Conservation (phyloP, 345 rosid species). For the Populus davidiana region DNA sequence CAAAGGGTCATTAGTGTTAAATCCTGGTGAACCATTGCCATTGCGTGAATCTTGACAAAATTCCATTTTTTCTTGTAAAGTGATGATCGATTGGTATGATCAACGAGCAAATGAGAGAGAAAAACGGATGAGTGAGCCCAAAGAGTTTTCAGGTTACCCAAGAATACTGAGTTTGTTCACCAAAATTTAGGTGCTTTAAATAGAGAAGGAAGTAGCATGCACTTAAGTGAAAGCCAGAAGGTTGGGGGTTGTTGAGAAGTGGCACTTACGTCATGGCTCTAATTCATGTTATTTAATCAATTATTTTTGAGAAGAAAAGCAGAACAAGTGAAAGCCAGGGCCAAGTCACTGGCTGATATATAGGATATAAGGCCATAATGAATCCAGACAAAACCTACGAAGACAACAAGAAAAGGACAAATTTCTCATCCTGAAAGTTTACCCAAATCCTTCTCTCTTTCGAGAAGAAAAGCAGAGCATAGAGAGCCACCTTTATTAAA, state of each 20-base stretch:
- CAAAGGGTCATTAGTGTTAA: constrained; percentile 46
- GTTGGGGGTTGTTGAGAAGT: constrained; percentile 9
- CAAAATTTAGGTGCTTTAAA: constrained; percentile 20
- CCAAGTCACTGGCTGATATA: background rate
- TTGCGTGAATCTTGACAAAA: background rate
- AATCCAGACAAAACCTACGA: too few relatives aligned
- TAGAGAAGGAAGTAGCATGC: constrained; percentile 4
- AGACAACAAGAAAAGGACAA: too few relatives aligned
- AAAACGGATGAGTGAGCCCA: too few relatives aligned
- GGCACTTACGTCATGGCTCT: constrained; percentile 8
- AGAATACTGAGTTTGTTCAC: constrained; percentile 18
- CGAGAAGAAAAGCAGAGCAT: too few relatives aligned
- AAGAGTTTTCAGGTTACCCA: constrained; percentile 20
- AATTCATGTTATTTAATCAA: background rate
- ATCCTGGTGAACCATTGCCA: background rate
- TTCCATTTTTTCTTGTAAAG: background rate
- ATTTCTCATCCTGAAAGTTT: too few relatives aligned
- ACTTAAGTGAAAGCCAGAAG: background rate
- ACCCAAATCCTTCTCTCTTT: too few relatives aligned
- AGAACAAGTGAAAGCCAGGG: too few relatives aligned
- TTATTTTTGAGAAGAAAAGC: background rate
- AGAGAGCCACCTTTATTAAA: too few relatives aligned
- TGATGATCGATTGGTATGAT: background rate
- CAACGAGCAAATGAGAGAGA: background rate
- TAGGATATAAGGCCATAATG: too few relatives aligned